Base-by-base conservation (phyloP, 352 stramenopile genomes). In the Phytophthora pisi region DNA sequence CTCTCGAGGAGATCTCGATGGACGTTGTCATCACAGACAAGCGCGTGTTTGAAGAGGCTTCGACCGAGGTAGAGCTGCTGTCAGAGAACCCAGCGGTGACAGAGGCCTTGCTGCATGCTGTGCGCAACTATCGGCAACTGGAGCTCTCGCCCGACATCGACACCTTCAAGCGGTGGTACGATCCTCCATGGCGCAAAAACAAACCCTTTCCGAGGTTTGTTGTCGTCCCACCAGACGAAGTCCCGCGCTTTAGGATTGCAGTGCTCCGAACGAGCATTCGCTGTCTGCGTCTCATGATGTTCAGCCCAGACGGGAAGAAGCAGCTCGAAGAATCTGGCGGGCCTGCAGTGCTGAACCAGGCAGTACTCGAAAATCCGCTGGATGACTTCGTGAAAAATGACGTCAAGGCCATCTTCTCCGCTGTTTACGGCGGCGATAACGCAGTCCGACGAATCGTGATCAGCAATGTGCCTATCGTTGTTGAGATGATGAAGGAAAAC, bases 381-480 rank as follows among this genome's bases (percentile, higher is more conserved):
- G 85, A 93, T 50, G 78, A 89, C 50, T 91, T 90, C 49, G 77
- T 93, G 11, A 77, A 86, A 63, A 85, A 86, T 36, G 82, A 93
- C 34, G 83, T 93, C 56, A 88, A 91, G 58, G 82, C 82, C 50
- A 89, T 93, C 47, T 91, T 93, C 64, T 73, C 74, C 3, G 72
- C 77, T 13, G 77, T 91, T 20, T 93, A 86, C 42, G 85, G 82
- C 20, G 85, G 85, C 30, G 81, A 86, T 9, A 87, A 91, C 50
- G 84, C 85, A 13, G 81, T 93, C n/a, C 58, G 74, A 10, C 81
- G 85, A 34, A 90, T 93, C 49, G 71, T 66, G 0, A 79, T 88
- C 51, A 82, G 75, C 51, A 82, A 81, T 30, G 71, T 91, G 8
- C 64, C 77, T 5, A 69, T 79, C 45, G 72, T 80, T 11, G 75